Evolutionary conservation across 2,329 filamentous ascomycete genomes (phyloP), one percentile per base, ranked within the genome.

Genomic region (Sclerotinia sclerotiorum): DNA sequence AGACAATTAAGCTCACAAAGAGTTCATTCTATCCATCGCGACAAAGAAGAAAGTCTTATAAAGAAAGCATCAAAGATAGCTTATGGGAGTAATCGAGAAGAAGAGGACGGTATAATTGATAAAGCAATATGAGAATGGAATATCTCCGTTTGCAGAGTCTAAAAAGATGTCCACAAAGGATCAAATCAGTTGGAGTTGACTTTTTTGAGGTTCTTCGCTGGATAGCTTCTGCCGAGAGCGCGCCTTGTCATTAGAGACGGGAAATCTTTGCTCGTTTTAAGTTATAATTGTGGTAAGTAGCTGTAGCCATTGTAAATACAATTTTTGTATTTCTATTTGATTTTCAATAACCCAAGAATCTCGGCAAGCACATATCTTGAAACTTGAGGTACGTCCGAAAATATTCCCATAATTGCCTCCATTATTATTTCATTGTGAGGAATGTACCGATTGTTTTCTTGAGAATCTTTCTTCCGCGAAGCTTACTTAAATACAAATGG

Each of bases 401-500:
- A 27, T 39, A 13, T 42, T 39, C 15, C 21, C 46, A 39, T 39
- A 11, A 1, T 27, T 51, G 32, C 32, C 13, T 39, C 27, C 15
- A n/a, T 48, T 21, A 63, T 63, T 51, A 48, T 63, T 51, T 51
- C 11, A 42, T 63, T 63, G 46, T 39, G n/a, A 51, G 46, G 32
- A 51, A 63, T 63, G 60, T 39, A 39, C 21, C 32, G n/a, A n/a
- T 63, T 51, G 5, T 39, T 27, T 7, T 24, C 29, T n/a, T 51
- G 32, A 27, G 17, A 21, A 8, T 27, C n/a, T 63, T 62, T 52
- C 60, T 51, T 63, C 51, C 11, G 46, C 39, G 49, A 65, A 57
- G 51, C 49, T 35, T 27, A 48, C 29, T 65, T 57, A 24, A 35
- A 57, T 65, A 51, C 62, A 65, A 44, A 57, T 65, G 49, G 49